phyloP scores from a whole-genome alignment of 2,329 filamentous ascomycete genomes.

The Paracoccidioides brasiliensis region DNA sequence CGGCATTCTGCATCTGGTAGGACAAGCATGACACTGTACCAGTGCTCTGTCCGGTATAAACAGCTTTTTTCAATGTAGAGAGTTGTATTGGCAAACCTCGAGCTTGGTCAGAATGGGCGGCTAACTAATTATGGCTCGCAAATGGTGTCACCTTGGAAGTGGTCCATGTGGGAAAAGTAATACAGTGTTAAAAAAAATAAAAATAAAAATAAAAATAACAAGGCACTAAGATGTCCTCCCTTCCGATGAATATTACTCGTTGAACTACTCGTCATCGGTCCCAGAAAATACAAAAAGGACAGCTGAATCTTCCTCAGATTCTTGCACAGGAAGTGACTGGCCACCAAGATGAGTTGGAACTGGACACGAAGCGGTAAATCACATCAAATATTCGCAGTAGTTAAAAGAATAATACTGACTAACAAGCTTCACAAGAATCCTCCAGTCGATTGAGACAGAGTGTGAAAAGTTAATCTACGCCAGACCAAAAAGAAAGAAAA shows the following conservation, averaged over 20 bases:
- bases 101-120: neutral
- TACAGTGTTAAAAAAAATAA: neutral
- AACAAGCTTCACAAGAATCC: neutral
- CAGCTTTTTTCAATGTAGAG: no score
- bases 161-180: conserved; percentile 1
- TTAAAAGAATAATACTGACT: neutral
- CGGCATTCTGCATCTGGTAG: neutral
- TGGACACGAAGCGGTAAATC: neutral
- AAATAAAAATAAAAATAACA: neutral
- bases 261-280: neutral
- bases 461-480: neutral
- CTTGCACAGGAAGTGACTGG: neutral
- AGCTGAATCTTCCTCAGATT: neutral
- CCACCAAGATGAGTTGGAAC: neutral
- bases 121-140: neutral
- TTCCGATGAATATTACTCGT: neutral
- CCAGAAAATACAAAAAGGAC: neutral
- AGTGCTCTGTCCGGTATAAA: no score
- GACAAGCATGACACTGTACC: neutral
- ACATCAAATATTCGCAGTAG: neutral
- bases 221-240: neutral
- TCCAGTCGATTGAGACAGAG: no score
- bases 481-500: neutral
- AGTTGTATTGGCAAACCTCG: no score
- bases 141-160: neutral